Evolutionary conservation across 495 filamentous ascomycete species (phyloP).

Genomic region (Hypomontagnella monticulosa): DNA sequence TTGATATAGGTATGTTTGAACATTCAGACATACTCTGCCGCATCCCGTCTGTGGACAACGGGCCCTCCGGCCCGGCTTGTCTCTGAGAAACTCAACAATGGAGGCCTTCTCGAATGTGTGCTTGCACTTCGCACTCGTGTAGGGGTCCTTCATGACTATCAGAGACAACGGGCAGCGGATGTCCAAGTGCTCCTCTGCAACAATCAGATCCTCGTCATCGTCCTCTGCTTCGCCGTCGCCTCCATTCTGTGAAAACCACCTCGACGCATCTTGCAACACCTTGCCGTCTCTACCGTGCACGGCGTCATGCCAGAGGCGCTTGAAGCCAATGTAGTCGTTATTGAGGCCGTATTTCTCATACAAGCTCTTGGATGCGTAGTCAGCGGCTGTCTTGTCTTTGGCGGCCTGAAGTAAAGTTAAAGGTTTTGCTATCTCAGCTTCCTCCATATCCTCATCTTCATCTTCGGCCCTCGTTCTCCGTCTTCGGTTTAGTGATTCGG

Average conservation of each 20-base stretch:
- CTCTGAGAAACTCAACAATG: slow-evolving; percentile 70
- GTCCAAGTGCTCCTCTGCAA: slow-evolving; percentile 73
- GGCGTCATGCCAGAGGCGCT: slow-evolving; percentile 79
- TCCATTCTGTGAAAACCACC: slow-evolving; percentile 71
- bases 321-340: slow-evolving; percentile 83
- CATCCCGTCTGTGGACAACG: slow-evolving; percentile 57
- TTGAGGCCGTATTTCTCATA: slow-evolving; percentile 72
- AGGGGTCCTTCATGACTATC: slow-evolving; percentile 73
- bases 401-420: slow-evolving; percentile 50
- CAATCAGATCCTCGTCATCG: slow-evolving; percentile 78
- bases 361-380: slow-evolving; percentile 53
- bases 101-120: slow-evolving; percentile 84
- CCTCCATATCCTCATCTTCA: slow-evolving; percentile 43
- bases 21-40: slow-evolving; percentile 48
- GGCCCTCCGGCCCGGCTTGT: slow-evolving; percentile 43
- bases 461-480: slow-evolving; percentile 43
- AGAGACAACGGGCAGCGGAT: slow-evolving; percentile 87
- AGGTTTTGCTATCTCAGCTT: slow-evolving; percentile 39
- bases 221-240: slow-evolving; percentile 47
- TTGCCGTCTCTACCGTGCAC: slow-evolving; percentile 70
- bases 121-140: slow-evolving; percentile 78
- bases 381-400: slow-evolving; percentile 45
- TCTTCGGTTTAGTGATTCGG: slow-evolving; percentile 57
- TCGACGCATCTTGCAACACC: slow-evolving; percentile 72
- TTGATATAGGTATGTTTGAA: neutral